These are phyloP conservation scores for Solanum rostratum DNA, from an alignment of 257 asterid species.

Conservation along the genomic window DNA sequence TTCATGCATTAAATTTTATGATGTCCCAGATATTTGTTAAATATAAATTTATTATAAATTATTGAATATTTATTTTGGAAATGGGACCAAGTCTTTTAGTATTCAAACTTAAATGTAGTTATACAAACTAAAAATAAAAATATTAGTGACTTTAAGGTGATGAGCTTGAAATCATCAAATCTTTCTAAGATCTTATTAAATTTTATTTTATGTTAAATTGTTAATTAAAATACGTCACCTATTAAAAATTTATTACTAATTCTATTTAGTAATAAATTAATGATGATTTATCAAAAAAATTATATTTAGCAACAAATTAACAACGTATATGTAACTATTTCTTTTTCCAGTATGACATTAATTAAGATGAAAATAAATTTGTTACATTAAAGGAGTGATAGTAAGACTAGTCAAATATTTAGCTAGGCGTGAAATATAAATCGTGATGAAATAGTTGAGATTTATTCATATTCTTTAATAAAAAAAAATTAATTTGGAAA, in stretches of 20 bases:
- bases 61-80: neutral
- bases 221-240: neutral
- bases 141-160: neutral
- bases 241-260: too few relatives aligned
- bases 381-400: neutral
- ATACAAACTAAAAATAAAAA: neutral
- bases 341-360: neutral
- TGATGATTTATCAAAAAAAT: neutral
- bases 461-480: too few relatives aligned
- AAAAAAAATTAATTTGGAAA: too few relatives aligned
- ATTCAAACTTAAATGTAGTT: neutral
- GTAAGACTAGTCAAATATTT: neutral
- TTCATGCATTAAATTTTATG: neutral
- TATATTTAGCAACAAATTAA: too few relatives aligned
- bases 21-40: neutral
- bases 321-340: neutral
- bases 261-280: too few relatives aligned
- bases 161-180: neutral
- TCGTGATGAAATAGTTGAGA: neutral
- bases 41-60: neutral
- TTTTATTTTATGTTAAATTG: neutral
- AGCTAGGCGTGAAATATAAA: neutral
- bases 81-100: neutral
- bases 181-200: neutral
- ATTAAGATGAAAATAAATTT: too few relatives aligned